Evolutionary conservation across 345 rosid species (phyloP), one percentile per base, ranked within the genome.

Genomic region (Camelina laxa): DNA sequence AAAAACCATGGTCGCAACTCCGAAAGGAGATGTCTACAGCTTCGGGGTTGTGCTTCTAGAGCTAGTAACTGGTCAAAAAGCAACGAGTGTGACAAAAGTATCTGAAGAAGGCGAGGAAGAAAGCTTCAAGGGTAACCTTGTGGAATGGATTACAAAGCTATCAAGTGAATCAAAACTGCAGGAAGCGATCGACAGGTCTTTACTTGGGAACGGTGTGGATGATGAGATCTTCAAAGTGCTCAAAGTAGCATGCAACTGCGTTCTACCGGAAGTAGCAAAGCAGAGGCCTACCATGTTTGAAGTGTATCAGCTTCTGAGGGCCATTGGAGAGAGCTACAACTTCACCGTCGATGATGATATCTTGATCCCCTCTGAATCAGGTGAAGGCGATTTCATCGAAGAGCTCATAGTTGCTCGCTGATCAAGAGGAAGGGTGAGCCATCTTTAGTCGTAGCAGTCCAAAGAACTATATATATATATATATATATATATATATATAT

Each of bases 1-100:
- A 12, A 86, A 95, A 79, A 94, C 98, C 31, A 85, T 94, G 58
- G 81, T 87, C 42, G 98, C 98, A 31, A 94, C 98, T 38, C 93
- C 96, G 0, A 94, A 91, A 72, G 98, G 98, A 33, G 98, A 94
- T 74, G 95, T 94, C 14, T 94, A 87, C 82, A 94, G 97, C 87
- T 91, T 94, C 31, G 98, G 98, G 31, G 85, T 82, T n/a, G 93
- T 94, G 70, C 96, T 94, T 72, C 88, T 94, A 15, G 98, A 94
- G 87, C 77, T 94, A 80, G 96, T 88, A 63, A 94, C 97, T 0
- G 88, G 99, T 6, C 97, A 95, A 85, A 90, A 65, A 67, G 90
- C 99, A 13, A 92, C 93, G 20, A 78, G 82, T 41, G 85, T 89
- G 57, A 53, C 86, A 9, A 85, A 33, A 79, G 91, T 80, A 67